Conservation (phyloP, 306 rosid genomes). For the Leucaena leucocephala region DNA sequence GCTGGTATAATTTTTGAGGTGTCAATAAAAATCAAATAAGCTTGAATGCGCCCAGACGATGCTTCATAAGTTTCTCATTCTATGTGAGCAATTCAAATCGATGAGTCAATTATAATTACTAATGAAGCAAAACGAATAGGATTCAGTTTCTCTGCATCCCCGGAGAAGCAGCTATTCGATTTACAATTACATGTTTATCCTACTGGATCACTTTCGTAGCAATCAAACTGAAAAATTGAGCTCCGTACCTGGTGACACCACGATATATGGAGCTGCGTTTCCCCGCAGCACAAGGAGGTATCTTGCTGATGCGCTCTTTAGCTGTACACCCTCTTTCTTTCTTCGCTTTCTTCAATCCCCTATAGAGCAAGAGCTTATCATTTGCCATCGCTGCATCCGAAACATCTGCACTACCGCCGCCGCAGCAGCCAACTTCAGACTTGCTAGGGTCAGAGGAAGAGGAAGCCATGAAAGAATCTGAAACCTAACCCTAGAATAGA, state of each 20-base stretch:
- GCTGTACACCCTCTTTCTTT: conserved; percentile 80
- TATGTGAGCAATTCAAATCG: background rate
- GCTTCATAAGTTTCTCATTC: background rate
- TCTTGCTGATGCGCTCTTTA: conserved; percentile 81
- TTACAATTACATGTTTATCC: background rate
- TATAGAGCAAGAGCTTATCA: conserved; percentile 61
- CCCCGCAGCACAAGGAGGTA: conserved; percentile 88
- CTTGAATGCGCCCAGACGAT: background rate
- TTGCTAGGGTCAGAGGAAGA: conserved; percentile 69
- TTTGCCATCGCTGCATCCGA: conserved; percentile 55
- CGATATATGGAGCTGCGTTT: conserved; percentile 84
- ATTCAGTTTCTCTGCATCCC: background rate
- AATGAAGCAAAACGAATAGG: background rate
- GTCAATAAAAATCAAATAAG: background rate
- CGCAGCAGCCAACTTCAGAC: conserved; percentile 50
- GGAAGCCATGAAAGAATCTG: conserved; percentile 56
- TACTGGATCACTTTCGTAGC: conserved; percentile 17
- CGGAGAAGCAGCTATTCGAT: background rate
- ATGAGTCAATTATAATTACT: background rate
- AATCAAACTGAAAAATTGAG: conserved; percentile 25
- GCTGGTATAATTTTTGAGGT: background rate
- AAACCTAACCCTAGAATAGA: conserved; percentile 46
- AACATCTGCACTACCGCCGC: conserved; percentile 33
- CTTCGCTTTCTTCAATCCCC: conserved; percentile 80
- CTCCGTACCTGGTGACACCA: conserved; percentile 71